Evolutionary conservation across 2,329 filamentous ascomycete genomes (phyloP).

Genomic region (Nemania diffusa): DNA sequence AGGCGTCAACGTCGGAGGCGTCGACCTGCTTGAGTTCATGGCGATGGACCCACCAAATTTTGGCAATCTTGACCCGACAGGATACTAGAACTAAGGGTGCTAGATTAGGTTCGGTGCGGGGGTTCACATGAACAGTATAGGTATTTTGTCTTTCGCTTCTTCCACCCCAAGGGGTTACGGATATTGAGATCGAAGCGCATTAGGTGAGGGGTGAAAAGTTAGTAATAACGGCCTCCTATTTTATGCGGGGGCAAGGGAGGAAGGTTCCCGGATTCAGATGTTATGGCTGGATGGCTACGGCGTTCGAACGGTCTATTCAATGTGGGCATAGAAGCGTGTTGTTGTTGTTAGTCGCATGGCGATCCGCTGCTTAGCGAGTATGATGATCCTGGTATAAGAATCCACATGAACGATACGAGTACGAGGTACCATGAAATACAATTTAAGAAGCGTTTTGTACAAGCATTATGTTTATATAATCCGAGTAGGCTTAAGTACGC

Average conservation of each 20-base stretch:
- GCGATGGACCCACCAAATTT: slow-evolving; percentile 61
- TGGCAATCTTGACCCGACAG: slow-evolving; percentile 37
- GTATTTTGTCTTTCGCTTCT: too few species aligned
- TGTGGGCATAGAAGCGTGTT: neutral
- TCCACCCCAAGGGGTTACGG: too few species aligned
- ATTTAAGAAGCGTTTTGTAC: neutral
- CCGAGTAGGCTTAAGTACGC: too few species aligned
- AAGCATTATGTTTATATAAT: too few species aligned
- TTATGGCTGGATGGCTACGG: neutral
- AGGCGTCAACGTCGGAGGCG: slow-evolving; percentile 72
- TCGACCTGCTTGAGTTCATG: slow-evolving; percentile 76
- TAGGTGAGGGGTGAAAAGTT: too few species aligned
- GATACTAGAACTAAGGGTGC: too few species aligned
- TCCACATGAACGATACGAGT: neutral
- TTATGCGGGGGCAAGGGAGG: too few species aligned
- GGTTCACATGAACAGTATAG: too few species aligned
- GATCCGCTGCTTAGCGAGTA: neutral
- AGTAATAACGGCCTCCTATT: too few species aligned
- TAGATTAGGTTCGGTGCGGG: neutral
- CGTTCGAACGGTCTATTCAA: neutral
- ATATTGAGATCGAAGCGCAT: too few species aligned
- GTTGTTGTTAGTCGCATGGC: neutral
- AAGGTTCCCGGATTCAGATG: neutral
- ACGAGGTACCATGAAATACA: neutral
- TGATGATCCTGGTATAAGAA: neutral